These are phyloP conservation scores for Backusella australiensis DNA, from an alignment of 192 early-diverging fungal species.

Conservation along the genomic window DNA sequence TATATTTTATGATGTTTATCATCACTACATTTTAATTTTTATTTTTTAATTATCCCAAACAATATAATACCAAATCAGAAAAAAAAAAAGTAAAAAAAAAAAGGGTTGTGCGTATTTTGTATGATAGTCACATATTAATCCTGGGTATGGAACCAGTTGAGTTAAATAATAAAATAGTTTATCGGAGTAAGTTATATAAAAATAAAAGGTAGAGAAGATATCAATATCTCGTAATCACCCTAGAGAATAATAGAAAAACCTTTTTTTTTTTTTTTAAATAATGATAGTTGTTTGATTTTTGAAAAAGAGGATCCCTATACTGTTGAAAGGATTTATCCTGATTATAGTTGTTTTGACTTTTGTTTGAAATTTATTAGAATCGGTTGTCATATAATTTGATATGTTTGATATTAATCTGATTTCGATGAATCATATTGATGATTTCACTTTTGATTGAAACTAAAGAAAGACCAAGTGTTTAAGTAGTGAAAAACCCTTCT, in stretches of 20 bases:
- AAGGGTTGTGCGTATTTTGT: neutral
- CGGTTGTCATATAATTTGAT: neutral
- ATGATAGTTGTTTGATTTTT: neutral
- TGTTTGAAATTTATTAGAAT: neutral
- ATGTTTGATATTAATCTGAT: neutral
- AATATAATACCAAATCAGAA: neutral
- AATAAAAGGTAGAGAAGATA: neutral
- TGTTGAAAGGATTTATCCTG: neutral
- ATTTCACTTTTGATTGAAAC: neutral
- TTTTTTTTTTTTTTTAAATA: neutral
- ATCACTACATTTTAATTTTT: neutral
- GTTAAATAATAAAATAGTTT: neutral
- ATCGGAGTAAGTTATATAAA: neutral
- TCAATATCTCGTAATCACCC: neutral
- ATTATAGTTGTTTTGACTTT: neutral
- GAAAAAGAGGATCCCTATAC: neutral
- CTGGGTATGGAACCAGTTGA: neutral
- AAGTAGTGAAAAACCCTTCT: neutral
- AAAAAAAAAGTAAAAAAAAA: neutral
- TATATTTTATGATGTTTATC: neutral
- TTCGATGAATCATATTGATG: neutral
- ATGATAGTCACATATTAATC: neutral
- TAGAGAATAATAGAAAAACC: neutral
- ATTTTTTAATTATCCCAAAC: neutral
- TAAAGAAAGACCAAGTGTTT: neutral